Evolutionary conservation across 1,139 yeast genomes (phyloP).

Genomic region (Debaryomyces fabryi): DNA sequence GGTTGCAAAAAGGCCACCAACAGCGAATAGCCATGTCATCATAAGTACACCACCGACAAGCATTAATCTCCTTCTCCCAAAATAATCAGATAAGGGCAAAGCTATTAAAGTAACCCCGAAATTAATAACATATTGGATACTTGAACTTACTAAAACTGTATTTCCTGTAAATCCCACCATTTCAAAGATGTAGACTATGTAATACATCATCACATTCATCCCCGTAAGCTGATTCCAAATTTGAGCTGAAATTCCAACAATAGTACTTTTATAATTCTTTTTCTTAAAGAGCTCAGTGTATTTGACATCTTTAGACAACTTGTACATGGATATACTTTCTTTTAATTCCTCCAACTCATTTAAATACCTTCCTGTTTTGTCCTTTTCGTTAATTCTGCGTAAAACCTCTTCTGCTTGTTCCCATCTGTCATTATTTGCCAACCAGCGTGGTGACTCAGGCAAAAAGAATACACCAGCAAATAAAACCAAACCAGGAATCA

Average conservation of each 20-base stretch:
- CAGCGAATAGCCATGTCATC: constrained; percentile 47
- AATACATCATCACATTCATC: constrained; percentile 43
- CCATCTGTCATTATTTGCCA: constrained; percentile 38
- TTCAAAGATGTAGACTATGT: constrained; percentile 34
- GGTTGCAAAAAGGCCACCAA: constrained; percentile 50
- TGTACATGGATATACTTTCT: constrained; percentile 32
- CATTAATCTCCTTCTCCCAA: constrained; percentile 56
- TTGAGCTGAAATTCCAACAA: constrained; percentile 35
- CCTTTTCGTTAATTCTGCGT: constrained; percentile 32
- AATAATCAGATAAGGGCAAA: constrained; percentile 48
- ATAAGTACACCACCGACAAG: constrained; percentile 44
- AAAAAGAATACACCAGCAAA: constrained; percentile 41
- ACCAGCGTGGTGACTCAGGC: constrained; percentile 45
- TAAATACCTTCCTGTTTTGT: constrained; percentile 31
- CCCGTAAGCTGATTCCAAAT: constrained; percentile 43
- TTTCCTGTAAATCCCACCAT: constrained; percentile 37
- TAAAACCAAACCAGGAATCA: constrained; percentile 53
- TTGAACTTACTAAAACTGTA: constrained; percentile 29
- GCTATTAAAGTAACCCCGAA: constrained; percentile 45
- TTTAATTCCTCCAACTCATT: constrained; percentile 36
- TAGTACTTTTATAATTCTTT: constrained; percentile 31
- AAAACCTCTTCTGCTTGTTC: constrained; percentile 36
- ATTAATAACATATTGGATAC: constrained; percentile 41
- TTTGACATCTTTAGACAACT: constrained; percentile 27
- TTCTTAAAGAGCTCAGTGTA: constrained; percentile 33